Base-by-base conservation (phyloP, 2,329 filamentous ascomycete species). In the Fusarium multiceps region DNA sequence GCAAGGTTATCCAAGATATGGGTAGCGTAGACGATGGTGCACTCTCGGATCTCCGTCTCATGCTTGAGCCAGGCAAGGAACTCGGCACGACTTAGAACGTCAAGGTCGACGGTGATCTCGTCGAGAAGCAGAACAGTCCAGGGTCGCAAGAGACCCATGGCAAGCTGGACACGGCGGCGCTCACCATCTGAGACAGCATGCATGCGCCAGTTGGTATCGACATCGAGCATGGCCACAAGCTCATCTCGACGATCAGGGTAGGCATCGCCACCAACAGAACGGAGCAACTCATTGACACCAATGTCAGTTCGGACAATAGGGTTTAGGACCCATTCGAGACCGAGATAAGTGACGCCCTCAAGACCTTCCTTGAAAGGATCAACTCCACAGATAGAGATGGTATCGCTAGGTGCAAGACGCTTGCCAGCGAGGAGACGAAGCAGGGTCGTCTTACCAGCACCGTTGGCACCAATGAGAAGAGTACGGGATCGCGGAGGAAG, bases 321-420 rank as follows among this genome's bases (percentile, higher is more conserved):
- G 84, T 98, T 98, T 12, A 99, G 88, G 5, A 98, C 96, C 96
- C 96, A 99, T 85, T 99, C 96, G 1, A 98, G 89, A 1, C 96
- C 96, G 10, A 99, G 91, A 81, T 99, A 99, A 23, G 95, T 98
- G 32, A 99, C 95, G 67, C 96, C 96, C 81, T 97, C 93, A 28
- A 98, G 89, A 13, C 91, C 89, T 37, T 94, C 88, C 79, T 93
- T 92, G 88, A 99, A 99, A 11, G 96, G 96, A 81, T 99, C 96
- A 50, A 93, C 89, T 68, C 92, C 93, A 50, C 89, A 91, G 67
- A 99, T 90, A 75, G 83, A 84, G 79, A 99, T 92, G 70, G 90
- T 89, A 77, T 87, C 84, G 55, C 84, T 82, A 0, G 96, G 95
- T 2, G 95, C 92, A 75, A 99, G 92, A 59, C 94, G 93, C 84